Evolutionary conservation across 1,284 basidiomycete species (phyloP), one percentile per base, ranked within the genome.

Genomic region (Cryptococcus neoformans): DNA sequence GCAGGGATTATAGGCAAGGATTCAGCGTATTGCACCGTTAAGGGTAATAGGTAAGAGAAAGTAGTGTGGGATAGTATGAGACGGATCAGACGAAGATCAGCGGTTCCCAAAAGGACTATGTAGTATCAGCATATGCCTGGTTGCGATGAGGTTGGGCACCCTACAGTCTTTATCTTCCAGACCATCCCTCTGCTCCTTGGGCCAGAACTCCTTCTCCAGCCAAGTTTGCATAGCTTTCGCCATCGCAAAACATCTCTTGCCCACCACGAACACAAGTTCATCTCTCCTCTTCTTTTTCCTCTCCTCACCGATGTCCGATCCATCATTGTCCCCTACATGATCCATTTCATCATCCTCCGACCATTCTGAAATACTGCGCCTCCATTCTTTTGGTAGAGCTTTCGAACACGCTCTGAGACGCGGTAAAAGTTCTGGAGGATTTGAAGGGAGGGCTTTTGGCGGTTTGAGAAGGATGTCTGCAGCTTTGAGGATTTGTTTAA

Each of bases 31-130:
- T 45, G 17, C 1, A 55, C 17, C 5, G 61, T 57, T 7, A 66
- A 55, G 5, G 59, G 58, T 14, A 66, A 55, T n/a, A 73, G 63
- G 40, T 62, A 64, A 0, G 60, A 62, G 37, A 63, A 59, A 6
- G 68, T 61, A 7, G 63, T 55, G 38, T 69, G 67, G 2, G 63
- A 55, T 9, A 69, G 54, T 44, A 73, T 55, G 2, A 69, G 52
- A 0, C 68, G 58, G 6, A 72, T 51, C 4, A 71, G 56, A 17
- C 71, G 62, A 8, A 64, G 52, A 45, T 73, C 71, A 14, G 67
- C 67, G 5, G 71, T 73, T 12, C 71, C 71, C 1, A 73, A 63
- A 14, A 73, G 49, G 40, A 73, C 71, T 73, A 45, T 34, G 12
- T 41, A 4, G 1, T 28, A 50, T 51, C 39, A 57, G 58, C 53